phyloP scores from a whole-genome alignment of 169 alveolate genomes.

The Eimeria praecox region DNA sequence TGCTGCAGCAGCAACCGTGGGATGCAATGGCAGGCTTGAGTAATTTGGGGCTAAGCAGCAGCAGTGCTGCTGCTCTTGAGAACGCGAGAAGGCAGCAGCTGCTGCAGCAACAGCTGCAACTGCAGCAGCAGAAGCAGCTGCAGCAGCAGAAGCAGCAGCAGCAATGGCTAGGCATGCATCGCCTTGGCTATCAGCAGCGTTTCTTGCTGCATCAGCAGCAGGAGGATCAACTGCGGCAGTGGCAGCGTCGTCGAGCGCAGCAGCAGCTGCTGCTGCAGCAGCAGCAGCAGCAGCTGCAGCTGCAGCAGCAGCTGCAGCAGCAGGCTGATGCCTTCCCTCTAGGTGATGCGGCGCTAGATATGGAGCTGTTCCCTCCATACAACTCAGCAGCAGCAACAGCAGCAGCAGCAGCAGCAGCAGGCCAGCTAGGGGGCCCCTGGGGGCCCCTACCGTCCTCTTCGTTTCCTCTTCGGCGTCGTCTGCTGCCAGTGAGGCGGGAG shows the following conservation, averaged over 20 bases:
- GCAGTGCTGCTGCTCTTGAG: constrained; percentile 1
- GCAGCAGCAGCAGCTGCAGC: constrained; percentile 44
- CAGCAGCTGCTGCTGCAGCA: constrained; percentile 25
- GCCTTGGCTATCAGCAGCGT: background rate
- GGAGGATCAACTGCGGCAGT: constrained; percentile 20
- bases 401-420: constrained; percentile 65
- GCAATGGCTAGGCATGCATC: background rate
- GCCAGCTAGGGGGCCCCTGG: background rate
- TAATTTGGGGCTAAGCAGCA: constrained; percentile 15
- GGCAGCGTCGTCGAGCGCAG: background rate
- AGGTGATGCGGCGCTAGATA: background rate
- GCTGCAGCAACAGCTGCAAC: constrained; percentile 18
- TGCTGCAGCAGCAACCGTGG: constrained; percentile 23
- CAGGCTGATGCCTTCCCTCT: background rate
- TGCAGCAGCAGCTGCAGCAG: constrained; percentile 52
- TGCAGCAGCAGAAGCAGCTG: constrained; percentile 28
- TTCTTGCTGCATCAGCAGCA: constrained; percentile 33
- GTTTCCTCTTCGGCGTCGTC: background rate
- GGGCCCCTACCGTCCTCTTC: background rate
- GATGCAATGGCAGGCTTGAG: background rate
- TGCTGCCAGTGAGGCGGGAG: background rate
- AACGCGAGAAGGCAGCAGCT: constrained; percentile 11
- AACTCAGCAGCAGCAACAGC: constrained; percentile 22
- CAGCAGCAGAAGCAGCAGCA: constrained; percentile 23
- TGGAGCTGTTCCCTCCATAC: constrained; percentile 38